Evolutionary conservation across 768 basidiomycete genomes (phyloP).

Genomic region (Hortiboletus flavorubellus): DNA sequence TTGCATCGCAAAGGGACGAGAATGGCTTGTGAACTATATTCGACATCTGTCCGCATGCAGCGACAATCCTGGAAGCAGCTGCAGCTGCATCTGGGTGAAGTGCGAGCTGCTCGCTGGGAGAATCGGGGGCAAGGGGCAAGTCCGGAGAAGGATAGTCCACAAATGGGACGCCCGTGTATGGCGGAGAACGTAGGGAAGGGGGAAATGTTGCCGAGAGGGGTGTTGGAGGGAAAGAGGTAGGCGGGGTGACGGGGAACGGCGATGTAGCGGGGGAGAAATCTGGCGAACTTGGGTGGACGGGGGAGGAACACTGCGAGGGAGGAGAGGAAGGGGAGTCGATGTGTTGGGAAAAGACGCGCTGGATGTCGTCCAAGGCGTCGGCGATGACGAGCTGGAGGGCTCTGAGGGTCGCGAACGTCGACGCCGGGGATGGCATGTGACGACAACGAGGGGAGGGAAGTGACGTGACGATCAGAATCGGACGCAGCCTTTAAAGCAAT

Average conservation of each 20-base stretch:
- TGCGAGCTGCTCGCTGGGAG: constrained; percentile 52
- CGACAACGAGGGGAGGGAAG: constrained; percentile 2
- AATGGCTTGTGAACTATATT: constrained; percentile 67
- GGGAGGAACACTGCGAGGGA: constrained; percentile 16
- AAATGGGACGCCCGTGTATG: background rate
- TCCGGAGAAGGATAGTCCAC: constrained; percentile 59
- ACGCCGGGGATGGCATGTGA: constrained; percentile 31
- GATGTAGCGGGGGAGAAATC: constrained; percentile 30
- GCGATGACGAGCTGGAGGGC: constrained; percentile 65
- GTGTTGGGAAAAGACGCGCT: constrained; percentile 47
- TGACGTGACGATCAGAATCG: constrained; percentile 4
- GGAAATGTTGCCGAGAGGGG: constrained; percentile 31
- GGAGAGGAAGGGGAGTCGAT: constrained; percentile 11
- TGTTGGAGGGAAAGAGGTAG: constrained; percentile 26
- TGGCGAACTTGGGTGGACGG: constrained; percentile 27
- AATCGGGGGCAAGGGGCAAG: constrained; percentile 41
- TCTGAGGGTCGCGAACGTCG: constrained; percentile 62
- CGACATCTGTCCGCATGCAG: constrained; percentile 66
- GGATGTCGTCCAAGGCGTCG: constrained; percentile 66
- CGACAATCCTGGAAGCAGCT: constrained; percentile 62
- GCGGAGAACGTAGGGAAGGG: constrained; percentile 2
- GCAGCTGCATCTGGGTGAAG: constrained; percentile 56
- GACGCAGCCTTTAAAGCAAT: constrained; percentile 16
- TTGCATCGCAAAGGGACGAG: constrained; percentile 67
- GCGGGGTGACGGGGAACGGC: constrained; percentile 22